These are phyloP conservation scores for Wallacemonas rigidus DNA, from an alignment of 208 protist species.

Conservation along the genomic window DNA sequence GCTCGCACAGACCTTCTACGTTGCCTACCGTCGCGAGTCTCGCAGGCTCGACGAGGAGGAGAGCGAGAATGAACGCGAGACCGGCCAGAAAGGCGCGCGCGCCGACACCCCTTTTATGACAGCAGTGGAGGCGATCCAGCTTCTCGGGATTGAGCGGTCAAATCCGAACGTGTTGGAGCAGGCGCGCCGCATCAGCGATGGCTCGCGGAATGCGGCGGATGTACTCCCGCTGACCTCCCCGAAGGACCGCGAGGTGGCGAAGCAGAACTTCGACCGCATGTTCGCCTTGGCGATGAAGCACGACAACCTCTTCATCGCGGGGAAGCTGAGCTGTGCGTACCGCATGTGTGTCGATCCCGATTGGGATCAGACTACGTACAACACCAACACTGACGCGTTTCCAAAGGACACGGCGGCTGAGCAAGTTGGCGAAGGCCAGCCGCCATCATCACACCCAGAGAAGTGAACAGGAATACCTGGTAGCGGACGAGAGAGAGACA, in stretches of 20 bases:
- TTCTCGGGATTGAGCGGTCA: conserved; percentile 64
- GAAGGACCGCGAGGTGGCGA: conserved; percentile 40
- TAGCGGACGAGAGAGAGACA: no score
- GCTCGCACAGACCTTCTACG: conserved; percentile 51
- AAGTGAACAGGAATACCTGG: neutral
- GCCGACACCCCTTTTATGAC: conserved; percentile 42
- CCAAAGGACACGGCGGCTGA: conserved; percentile 4
- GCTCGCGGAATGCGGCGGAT: conserved; percentile 17
- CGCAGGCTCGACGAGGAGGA: conserved; percentile 35
- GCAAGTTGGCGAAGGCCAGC: neutral
- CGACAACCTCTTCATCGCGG: conserved; percentile 71
- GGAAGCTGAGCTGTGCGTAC: conserved; percentile 82
- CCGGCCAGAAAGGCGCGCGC: neutral
- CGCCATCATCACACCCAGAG: neutral
- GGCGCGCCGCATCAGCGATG: conserved; percentile 15
- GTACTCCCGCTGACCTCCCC: conserved; percentile 35
- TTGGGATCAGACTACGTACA: conserved; percentile 46
- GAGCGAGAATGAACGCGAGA: conserved; percentile 13
- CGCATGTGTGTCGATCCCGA: conserved; percentile 69
- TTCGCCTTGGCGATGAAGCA: conserved; percentile 54
- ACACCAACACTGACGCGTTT: conserved; percentile 3
- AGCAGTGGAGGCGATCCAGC: conserved; percentile 58
- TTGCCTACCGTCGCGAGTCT: conserved; percentile 57
- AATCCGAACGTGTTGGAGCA: conserved; percentile 22
- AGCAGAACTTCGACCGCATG: conserved; percentile 65